A percentile compares a stretch with the other conserved stretches of the same genome.
Evolutionary conservation across 129 eudicot genomes (phyloP).

Genomic region (Silybum marianum): DNA sequence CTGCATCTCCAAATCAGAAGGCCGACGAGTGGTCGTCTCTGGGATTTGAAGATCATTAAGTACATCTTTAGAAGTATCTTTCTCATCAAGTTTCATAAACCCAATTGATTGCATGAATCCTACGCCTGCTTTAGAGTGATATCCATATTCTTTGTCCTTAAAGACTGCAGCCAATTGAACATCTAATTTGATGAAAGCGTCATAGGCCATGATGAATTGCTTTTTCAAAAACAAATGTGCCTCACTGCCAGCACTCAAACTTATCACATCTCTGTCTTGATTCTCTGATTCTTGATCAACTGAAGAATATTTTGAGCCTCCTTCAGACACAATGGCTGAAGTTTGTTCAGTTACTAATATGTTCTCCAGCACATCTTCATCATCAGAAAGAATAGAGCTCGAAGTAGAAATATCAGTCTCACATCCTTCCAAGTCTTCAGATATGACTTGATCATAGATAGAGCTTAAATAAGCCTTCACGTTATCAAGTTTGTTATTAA

Average conservation of each 20-base stretch:
- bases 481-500: constrained; percentile 42
- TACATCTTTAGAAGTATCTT: constrained; percentile 1
- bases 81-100: constrained; percentile 13
- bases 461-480: constrained; percentile 35
- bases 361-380: constrained; percentile 28
- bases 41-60: constrained; percentile 15
- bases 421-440: constrained; percentile 44
- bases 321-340: constrained; percentile 22
- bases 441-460: constrained; percentile 16
- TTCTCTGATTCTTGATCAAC: constrained; percentile 34
- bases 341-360: constrained; percentile 22
- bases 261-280: not conserved
- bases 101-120: constrained; percentile 16
- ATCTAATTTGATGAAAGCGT: constrained; percentile 46
- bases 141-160: constrained; percentile 23
- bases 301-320: constrained; percentile 7
- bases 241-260: constrained; percentile 5
- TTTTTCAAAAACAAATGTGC: constrained; percentile 35
- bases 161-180: constrained; percentile 44
- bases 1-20: constrained; percentile 18
- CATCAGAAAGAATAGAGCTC: constrained; percentile 47
- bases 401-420: constrained; percentile 43
- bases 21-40: constrained; percentile 14
- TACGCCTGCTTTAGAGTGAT: not conserved
- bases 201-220: constrained; percentile 43